Evolutionary conservation across 2,329 filamentous ascomycete species (phyloP).

Genomic region (Pochonia chlamydosporia): DNA sequence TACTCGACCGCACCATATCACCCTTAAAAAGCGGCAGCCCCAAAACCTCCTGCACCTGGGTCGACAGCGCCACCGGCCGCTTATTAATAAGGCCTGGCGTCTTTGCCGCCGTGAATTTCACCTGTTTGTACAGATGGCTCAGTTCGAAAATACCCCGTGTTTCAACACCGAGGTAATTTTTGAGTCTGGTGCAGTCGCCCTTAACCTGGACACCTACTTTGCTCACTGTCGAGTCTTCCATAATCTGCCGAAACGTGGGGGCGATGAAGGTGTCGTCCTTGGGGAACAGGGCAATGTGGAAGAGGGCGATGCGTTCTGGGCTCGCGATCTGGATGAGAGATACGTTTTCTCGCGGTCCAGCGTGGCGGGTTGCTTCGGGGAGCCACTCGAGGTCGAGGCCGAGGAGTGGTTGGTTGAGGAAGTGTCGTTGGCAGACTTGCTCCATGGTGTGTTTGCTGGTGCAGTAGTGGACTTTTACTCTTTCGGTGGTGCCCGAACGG

Average conservation of each 20-base stretch:
- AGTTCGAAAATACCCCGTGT: constrained; percentile 70
- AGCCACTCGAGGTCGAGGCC: constrained; percentile 91
- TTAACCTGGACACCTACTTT: constrained; percentile 76
- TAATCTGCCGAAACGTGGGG: constrained; percentile 62
- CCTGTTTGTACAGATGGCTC: constrained; percentile 72
- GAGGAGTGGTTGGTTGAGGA: constrained; percentile 63
- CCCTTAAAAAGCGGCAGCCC: constrained; percentile 73
- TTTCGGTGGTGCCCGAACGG: constrained; percentile 35
- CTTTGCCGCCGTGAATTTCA: constrained; percentile 56
- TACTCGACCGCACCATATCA: constrained; percentile 59
- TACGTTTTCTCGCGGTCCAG: constrained; percentile 60
- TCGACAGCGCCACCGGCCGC: constrained; percentile 57
- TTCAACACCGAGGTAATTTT: constrained; percentile 58
- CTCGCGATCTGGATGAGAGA: constrained; percentile 80
- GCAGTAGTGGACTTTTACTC: constrained; percentile 73
- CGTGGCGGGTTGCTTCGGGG: constrained; percentile 36
- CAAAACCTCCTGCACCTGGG: constrained; percentile 65
- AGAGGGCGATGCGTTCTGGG: constrained; percentile 69
- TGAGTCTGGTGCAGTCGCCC: constrained; percentile 63
- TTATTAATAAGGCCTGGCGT: constrained; percentile 58
- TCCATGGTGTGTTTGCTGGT: constrained; percentile 62
- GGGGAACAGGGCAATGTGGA: constrained; percentile 67
- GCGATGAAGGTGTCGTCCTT: constrained; percentile 55
- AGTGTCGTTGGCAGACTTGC: constrained; percentile 55
- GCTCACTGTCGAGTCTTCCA: constrained; percentile 63